phyloP scores from a whole-genome alignment of 371 early-diverging fungal genomes.

The Quaeritorhiza haematococci region DNA sequence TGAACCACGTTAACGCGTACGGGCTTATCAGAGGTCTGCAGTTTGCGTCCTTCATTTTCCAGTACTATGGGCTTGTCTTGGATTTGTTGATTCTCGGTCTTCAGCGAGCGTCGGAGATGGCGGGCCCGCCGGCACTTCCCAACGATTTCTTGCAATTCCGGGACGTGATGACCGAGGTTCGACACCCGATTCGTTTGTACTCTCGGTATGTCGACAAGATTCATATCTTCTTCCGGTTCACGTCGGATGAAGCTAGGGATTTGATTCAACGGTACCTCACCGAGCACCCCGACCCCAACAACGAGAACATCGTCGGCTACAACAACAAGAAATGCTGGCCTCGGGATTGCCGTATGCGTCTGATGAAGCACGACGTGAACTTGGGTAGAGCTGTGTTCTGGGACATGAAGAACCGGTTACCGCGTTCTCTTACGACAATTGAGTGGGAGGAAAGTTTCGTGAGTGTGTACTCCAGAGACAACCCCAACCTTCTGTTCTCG shows the following conservation, averaged over 20 bases:
- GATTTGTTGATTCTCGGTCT: constrained; percentile 95
- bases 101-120: constrained; percentile 93
- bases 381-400: constrained; percentile 94
- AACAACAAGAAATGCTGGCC: constrained; percentile 93
- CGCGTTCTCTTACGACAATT: constrained; percentile 92
- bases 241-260: constrained; percentile 89
- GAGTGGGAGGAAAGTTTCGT: constrained; percentile 96
- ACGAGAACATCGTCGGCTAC: constrained; percentile 97
- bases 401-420: constrained; percentile 97
- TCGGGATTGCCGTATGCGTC: constrained; percentile 96
- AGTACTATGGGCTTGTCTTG: constrained; percentile 94
- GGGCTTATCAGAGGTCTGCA: constrained; percentile 98
- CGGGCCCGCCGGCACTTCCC: constrained; percentile 88
- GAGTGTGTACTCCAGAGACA: constrained; percentile 92
- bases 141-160: constrained; percentile 96
- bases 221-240: constrained; percentile 91
- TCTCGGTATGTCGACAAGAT: constrained; percentile 89
- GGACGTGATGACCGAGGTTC: constrained; percentile 84
- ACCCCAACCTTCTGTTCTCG: constrained; percentile 90
- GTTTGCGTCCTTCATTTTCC: constrained; percentile 96
- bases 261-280: constrained; percentile 94
- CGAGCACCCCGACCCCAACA: constrained; percentile 98
- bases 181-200: constrained; percentile 97
- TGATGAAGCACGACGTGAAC: constrained; percentile 98
- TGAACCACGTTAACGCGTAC: constrained; percentile 95